These are phyloP conservation scores for Silene uniflora DNA, from an alignment of 148 eudicot species.

Conservation along the genomic window DNA sequence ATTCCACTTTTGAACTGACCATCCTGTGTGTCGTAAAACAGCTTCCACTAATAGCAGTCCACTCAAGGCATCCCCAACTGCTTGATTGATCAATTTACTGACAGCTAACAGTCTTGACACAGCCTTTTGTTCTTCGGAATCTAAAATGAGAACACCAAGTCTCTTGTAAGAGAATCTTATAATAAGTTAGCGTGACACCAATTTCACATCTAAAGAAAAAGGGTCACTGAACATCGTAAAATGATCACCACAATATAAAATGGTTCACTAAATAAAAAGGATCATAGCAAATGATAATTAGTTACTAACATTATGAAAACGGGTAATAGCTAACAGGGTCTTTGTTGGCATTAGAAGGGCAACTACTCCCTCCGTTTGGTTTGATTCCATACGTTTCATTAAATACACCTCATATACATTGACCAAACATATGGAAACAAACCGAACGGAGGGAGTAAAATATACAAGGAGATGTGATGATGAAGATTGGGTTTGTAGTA, in stretches of 20 bases:
- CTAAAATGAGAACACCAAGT: slow-evolving; percentile 31
- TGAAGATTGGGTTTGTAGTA: neutral
- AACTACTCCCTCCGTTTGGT: no score
- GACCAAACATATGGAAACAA: no score
- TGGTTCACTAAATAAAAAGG: neutral
- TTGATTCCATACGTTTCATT: no score
- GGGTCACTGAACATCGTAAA: no score
- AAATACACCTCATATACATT: no score
- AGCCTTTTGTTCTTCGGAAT: slow-evolving; percentile 74
- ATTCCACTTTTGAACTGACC: slow-evolving; percentile 85
- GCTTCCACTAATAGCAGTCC: slow-evolving; percentile 88
- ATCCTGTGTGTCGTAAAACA: slow-evolving; percentile 66
- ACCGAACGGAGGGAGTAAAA: no score
- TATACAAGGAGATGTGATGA: no score
- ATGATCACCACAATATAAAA: neutral
- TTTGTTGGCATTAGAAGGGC: neutral
- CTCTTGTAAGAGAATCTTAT: no score
- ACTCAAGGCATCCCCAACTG: slow-evolving; percentile 95
- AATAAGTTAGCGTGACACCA: no score
- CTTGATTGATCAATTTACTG: slow-evolving; percentile 85
- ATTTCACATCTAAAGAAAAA: no score
- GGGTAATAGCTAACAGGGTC: neutral
- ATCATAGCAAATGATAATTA: no score
- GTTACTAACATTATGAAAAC: neutral
- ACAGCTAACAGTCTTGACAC: slow-evolving; percentile 76